Base-by-base conservation (phyloP, 2,329 filamentous ascomycete genomes). In the Trichoderma sp. region DNA sequence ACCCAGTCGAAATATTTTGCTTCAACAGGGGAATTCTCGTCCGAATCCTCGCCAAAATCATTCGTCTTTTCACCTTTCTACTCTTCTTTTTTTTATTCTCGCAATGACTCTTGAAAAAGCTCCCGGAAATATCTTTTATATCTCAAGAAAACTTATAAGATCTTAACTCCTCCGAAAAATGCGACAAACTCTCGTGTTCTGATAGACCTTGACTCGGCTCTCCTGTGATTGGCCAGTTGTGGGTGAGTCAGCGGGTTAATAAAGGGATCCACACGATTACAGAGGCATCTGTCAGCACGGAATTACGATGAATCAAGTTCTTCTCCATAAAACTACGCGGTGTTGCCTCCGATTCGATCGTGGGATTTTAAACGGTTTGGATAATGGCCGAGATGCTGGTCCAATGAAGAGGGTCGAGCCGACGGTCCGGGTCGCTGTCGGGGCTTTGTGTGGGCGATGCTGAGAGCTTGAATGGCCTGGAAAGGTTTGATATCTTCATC, bases 261-360 rank as follows among this genome's bases (percentile, higher is more conserved):
- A 14, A 3, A 8, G 15, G 6, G 24, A 21, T 60, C 65, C 65
- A 58, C 65, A 39, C 26, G 57, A 39, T 68, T 43, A 68, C 65
- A 68, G 36, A 68, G 24, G 24, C 65, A 47, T 68, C 65, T 60
- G 65, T 68, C 57, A 68, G 65, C 68, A 64, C 24, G 30, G 24
- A 18, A 26, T 57, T 43, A 30, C 21, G 14, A 71, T 57, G 24
- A 47, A 39, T 15, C 57, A 26, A 1, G 0, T 43, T 1, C 1
- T 18, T 36, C 60, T 57, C 68, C 60, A 43, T 57, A 24, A 36
- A 68, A 39, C 53, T 18, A 61, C 61, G 69, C 69, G 43, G 47
- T 32, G n/a, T 26, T 4, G 30, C 14, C 12, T 67, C 18, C 36
- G 34, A 58, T 67, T 67, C 64, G 64, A 43, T 30, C 24, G 32